Base-by-base conservation (phyloP, 495 filamentous ascomycete species). In the Clavariopsis aquatica region DNA sequence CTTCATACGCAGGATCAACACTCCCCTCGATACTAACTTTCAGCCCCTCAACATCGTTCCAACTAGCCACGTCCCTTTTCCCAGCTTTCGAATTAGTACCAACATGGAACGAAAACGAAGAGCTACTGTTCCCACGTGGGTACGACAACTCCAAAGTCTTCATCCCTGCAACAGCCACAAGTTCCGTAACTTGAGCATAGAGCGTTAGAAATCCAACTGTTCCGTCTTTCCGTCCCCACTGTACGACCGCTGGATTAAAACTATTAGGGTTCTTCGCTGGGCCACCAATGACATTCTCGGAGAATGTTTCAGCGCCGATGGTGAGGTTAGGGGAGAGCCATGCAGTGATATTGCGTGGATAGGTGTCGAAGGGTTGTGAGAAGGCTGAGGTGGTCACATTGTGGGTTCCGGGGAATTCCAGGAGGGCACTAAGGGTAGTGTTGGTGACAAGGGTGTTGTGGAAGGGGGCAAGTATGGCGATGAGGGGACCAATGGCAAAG, bases 231-330 rank as follows among this genome's bases (percentile, higher is more conserved):
- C 61, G 2, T 15, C 17, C 53, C 61, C 61, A 64, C 34, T 64
- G 61, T 8, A 64, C 61, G 10, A 57, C 61, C 7, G 61, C 61
- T n/a, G 61, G 61, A n/a, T 64, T 64, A 45, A 64, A 64, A 24
- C 51, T 56, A 23, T 52, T 64, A 1, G 61, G 29, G 26, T 52
- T 64, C 29, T 27, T 64, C 4, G 61, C 23, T 1, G 61, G 61
- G 6, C 61, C 61, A 13, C 61, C 61, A 28, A 64, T 29, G 13
- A 64, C 61, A 23, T 64, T 64, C 28, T 57, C 61, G 0, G 61
- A 64, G 52, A 64, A 64, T 23, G 61, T 34, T 54, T 64, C 61
- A 20, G 61, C 52, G 27, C 61, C 61, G 24, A 64, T 64, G 27
- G 61, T 64, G 20, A 64, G 61, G 45, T 64, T 51, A 17, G 38